Evolutionary conservation across 257 asterid genomes (phyloP).

Genomic region (Przewalskia tangutica): DNA sequence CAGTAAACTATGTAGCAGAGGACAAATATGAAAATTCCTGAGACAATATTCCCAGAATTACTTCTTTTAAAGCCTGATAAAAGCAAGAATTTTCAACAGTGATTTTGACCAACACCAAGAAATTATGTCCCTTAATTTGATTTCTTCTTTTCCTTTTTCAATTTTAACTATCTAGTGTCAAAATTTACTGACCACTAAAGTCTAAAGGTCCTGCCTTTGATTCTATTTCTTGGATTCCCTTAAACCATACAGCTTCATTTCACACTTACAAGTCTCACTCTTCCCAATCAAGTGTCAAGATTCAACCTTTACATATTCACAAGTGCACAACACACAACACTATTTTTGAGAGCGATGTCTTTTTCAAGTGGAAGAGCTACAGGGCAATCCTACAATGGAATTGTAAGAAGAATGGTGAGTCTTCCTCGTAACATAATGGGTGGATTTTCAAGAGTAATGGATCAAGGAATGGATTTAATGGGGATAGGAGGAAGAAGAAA

Average conservation of each 20-base stretch:
- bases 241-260: background rate
- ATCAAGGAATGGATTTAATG: slow-evolving; percentile 51
- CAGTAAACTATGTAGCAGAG: background rate
- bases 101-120: slow-evolving; percentile 3
- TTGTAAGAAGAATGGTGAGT: slow-evolving; percentile 48
- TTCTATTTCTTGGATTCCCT: slow-evolving; percentile 6
- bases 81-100: background rate
- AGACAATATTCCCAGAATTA: background rate
- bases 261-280: background rate
- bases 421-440: slow-evolving; percentile 57
- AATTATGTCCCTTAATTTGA: background rate
- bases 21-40: background rate
- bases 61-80: slow-evolving; percentile 7
- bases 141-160: background rate
- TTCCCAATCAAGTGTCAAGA: background rate
- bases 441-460: slow-evolving; percentile 52
- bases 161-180: background rate
- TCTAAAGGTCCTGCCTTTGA: background rate
- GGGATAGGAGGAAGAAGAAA: slow-evolving; percentile 27
- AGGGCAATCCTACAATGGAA: slow-evolving; percentile 22
- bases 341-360: background rate
- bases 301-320: background rate
- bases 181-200: background rate
- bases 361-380: slow-evolving; percentile 38
- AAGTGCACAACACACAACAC: background rate